These are phyloP conservation scores for Pythium utonaiense DNA, from an alignment of 352 stramenopile species.

Conservation along the genomic window DNA sequence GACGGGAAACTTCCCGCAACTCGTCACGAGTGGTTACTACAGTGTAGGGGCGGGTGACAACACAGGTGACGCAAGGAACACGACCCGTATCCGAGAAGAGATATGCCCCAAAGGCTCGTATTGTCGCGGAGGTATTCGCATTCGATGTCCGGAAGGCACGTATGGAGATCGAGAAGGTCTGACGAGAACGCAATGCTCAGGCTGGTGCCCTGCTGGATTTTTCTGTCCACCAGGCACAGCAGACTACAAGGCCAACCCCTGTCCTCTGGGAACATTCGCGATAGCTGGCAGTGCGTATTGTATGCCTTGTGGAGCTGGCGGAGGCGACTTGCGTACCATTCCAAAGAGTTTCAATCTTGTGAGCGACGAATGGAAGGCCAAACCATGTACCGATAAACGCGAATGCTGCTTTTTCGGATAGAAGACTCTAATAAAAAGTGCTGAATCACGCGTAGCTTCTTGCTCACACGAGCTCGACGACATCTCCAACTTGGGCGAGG, in stretches of 20 bases:
- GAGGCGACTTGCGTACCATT: neutral
- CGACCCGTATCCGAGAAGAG: constrained; percentile 45
- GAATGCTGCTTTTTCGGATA: constrained; percentile 53
- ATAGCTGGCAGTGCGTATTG: constrained; percentile 37
- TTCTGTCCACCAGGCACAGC: constrained; percentile 58
- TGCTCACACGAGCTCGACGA: constrained; percentile 26
- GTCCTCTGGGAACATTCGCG: constrained; percentile 42
- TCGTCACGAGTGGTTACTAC: constrained; percentile 50
- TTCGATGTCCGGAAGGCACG: constrained; percentile 62
- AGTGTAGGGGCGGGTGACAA: constrained; percentile 39
- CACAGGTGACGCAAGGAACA: constrained; percentile 37
- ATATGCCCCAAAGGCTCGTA: constrained; percentile 64
- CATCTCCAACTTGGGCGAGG: constrained; percentile 37
- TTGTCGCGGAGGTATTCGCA: constrained; percentile 64
- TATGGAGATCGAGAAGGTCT: constrained; percentile 53
- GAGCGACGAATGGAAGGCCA: neutral
- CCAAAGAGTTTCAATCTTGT: constrained; percentile 3
- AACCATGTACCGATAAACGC: constrained; percentile 18
- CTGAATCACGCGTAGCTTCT: constrained; percentile 2
- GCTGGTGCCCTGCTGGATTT: constrained; percentile 66
- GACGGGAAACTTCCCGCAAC: constrained; percentile 39
- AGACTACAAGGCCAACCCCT: constrained; percentile 41
- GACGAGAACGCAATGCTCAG: constrained; percentile 44
- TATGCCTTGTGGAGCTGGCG: constrained; percentile 30
- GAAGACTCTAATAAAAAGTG: neutral